These are phyloP conservation scores for Sonneratia alba DNA, from an alignment of 345 rosid species.

Conservation along the genomic window DNA sequence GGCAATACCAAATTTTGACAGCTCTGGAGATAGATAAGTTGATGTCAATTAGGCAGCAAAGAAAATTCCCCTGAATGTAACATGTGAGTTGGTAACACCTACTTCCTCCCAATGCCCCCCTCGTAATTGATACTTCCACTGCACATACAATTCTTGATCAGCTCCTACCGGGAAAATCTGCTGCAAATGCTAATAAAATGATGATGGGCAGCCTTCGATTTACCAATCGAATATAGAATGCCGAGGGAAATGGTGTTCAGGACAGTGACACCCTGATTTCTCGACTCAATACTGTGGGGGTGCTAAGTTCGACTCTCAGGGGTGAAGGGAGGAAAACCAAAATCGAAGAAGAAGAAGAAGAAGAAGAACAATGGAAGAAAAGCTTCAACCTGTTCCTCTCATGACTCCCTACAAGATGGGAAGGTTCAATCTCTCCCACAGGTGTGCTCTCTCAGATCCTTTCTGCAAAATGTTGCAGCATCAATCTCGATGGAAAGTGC, in stretches of 20 bases:
- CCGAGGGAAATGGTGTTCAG: no score
- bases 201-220: no score
- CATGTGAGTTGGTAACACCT: not conserved
- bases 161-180: not conserved
- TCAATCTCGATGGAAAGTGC: not conserved
- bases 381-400: not conserved
- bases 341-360: not conserved
- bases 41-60: no score
- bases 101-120: not conserved
- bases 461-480: not conserved
- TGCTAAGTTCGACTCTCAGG: no score
- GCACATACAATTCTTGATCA: no score
- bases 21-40: no score
- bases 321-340: not conserved
- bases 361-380: not conserved
- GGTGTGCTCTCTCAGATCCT: not conserved
- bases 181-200: not conserved
- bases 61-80: no score
- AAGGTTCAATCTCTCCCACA: conserved; percentile 2
- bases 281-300: no score
- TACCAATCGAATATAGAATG: no score
- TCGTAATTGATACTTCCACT: no score
- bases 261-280: no score
- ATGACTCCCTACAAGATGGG: not conserved
- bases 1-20: no score